Conservation (phyloP, 805 yeast species). For the Deakozyma indianensis region DNA sequence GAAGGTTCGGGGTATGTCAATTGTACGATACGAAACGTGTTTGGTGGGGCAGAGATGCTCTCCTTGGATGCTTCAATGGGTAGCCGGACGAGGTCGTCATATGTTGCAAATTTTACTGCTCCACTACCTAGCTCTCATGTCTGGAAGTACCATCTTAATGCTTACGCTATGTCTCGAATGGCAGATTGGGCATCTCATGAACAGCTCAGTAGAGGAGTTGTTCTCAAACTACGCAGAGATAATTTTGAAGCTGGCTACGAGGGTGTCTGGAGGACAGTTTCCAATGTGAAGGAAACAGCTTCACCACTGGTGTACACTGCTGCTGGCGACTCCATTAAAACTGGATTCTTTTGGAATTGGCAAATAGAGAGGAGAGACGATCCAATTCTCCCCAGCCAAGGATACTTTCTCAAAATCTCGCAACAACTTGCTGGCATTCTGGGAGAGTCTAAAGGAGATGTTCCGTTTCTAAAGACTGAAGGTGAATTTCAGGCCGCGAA, state of each 20-base stretch:
- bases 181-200: constrained; percentile 41
- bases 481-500: constrained; percentile 19
- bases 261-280: constrained; percentile 40
- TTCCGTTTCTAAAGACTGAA: constrained; percentile 20
- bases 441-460: constrained; percentile 12
- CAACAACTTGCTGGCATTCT: constrained; percentile 32
- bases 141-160: constrained; percentile 41
- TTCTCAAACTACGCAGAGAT: constrained; percentile 25
- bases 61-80: constrained; percentile 44
- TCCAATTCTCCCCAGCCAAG: constrained; percentile 32
- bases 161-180: constrained; percentile 35
- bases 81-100: constrained; percentile 43
- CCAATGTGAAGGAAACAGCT: constrained; percentile 31
- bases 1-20: constrained; percentile 91
- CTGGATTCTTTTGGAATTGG: constrained; percentile 32
- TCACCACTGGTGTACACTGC: constrained; percentile 40
- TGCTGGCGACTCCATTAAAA: constrained; percentile 51
- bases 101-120: constrained; percentile 34
- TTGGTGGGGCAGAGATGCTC: constrained; percentile 57
- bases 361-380: constrained; percentile 30
- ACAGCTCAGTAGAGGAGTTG: constrained; percentile 32
- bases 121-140: constrained; percentile 34
- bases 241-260: constrained; percentile 41
- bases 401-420: constrained; percentile 26
- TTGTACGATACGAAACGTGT: constrained; percentile 45